Base-by-base conservation (phyloP, 805 yeast species). In the Pichia paraexigua region DNA sequence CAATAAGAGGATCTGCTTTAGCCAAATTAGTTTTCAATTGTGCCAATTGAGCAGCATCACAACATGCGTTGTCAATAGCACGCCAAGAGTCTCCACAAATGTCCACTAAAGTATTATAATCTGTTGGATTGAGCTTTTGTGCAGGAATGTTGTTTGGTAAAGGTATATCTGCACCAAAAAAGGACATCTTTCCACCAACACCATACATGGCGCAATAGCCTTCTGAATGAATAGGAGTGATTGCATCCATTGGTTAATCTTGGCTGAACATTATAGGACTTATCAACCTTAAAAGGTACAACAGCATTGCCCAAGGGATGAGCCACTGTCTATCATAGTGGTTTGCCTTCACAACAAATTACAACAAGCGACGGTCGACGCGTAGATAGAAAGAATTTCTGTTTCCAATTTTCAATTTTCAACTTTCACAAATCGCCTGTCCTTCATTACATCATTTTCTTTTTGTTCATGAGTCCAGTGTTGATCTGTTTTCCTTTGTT, bases 141-240 rank as follows among this genome's bases (percentile, higher is more conserved):
- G 91, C 83, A 20, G 65, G 64, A 0, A 70, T 68, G 54, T 77
- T 75, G 25, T 76, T 77, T 0, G 89, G 85, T 63, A 96, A 87
- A 0, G 98, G 98, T 37, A 92, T 69, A 41, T 79, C 81, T 7
- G 79, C 68, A 0, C 97, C 97, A 66, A 91, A 90, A 8, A 85
- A 64, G 5, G 89, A 76, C 58, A 78, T 80, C 66, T 86, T 85
- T 9, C 97, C 98, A 64, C 98, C 74, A 22, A 61, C 69, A 28
- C 75, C 83, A 59, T 76, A 79, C 68, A 79, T 73, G 5, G 83
- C 76, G 60, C 86, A 81, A 46, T 67, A 65, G 3, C 82, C 82
- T 6, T 64, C 61, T 25, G 62, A 49, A 53, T 73, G 79, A 6
- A 60, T 53, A 5, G 48, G 45, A 4, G 50, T 48, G 6, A 53